phyloP scores from a whole-genome alignment of 345 rosid genomes.

The Noccaea bulbosa region DNA sequence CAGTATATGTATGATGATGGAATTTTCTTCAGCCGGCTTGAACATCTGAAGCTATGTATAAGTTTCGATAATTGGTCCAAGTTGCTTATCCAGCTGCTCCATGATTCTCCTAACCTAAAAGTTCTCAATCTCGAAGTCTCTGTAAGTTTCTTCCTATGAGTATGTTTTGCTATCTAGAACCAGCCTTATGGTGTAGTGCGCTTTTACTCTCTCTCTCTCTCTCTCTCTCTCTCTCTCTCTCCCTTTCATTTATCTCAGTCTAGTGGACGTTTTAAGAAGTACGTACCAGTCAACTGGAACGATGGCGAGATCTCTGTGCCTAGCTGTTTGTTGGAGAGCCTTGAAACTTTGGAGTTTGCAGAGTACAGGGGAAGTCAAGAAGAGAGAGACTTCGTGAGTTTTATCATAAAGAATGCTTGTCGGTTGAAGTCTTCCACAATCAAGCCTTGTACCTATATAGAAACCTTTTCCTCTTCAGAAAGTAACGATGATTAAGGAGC shows the following conservation, averaged over 20 bases:
- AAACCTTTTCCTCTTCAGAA: too few species aligned
- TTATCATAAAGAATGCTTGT: slow-evolving; percentile 16
- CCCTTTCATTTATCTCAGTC: background rate
- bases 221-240: too few species aligned
- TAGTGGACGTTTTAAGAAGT: slow-evolving; percentile 3
- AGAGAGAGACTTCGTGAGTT: slow-evolving; percentile 27
- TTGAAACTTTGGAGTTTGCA: slow-evolving; percentile 22
- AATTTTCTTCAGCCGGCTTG: slow-evolving; percentile 11
- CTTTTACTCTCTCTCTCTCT: background rate
- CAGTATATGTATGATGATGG: slow-evolving; percentile 9
- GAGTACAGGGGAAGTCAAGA: slow-evolving; percentile 17
- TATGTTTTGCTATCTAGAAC: background rate
- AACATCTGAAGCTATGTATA: slow-evolving; percentile 11
- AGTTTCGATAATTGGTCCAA: slow-evolving; percentile 6
- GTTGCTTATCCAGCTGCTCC: slow-evolving; percentile 11
- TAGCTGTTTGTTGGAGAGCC: slow-evolving; percentile 14
- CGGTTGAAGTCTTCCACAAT: slow-evolving; percentile 10
- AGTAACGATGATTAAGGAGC: too few species aligned
- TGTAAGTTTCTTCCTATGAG: background rate
- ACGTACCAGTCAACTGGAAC: background rate
- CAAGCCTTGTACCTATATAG: too few species aligned
- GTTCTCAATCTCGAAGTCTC: background rate
- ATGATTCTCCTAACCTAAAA: slow-evolving; percentile 5
- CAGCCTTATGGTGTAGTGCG: background rate
- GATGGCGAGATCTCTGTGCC: background rate